Evolutionary conservation across 1,139 yeast genomes (phyloP).

Genomic region (Eremothecium coryli): DNA sequence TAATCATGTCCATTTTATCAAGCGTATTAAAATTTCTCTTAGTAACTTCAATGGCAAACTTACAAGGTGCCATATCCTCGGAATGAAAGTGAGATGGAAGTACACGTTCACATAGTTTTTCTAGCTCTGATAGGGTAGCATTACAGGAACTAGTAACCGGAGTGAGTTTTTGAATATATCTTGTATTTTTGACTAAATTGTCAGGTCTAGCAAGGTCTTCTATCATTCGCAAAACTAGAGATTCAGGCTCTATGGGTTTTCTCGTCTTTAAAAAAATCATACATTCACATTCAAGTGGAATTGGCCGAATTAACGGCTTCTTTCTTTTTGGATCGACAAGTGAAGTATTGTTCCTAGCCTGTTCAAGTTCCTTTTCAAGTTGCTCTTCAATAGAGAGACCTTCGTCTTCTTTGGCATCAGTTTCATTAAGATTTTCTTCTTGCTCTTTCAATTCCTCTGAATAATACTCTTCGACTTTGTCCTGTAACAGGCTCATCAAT

Average conservation of each 20-base stretch:
- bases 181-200: slow-evolving; percentile 41
- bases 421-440: slow-evolving; percentile 22
- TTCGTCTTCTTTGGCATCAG: slow-evolving; percentile 31
- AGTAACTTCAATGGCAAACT: slow-evolving; percentile 76
- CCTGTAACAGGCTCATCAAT: slow-evolving; percentile 51
- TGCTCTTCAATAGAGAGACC: slow-evolving; percentile 64
- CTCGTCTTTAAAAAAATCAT: slow-evolving; percentile 72
- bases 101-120: slow-evolving; percentile 46
- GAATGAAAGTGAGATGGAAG: slow-evolving; percentile 62
- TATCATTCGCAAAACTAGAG: slow-evolving; percentile 56
- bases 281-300: slow-evolving; percentile 77
- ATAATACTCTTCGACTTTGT: slow-evolving; percentile 47
- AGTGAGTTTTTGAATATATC: slow-evolving; percentile 68
- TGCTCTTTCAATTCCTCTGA: slow-evolving; percentile 34
- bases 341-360: slow-evolving; percentile 34
- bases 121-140: slow-evolving; percentile 60
- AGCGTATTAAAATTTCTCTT: slow-evolving; percentile 70
- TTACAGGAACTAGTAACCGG: slow-evolving; percentile 73
- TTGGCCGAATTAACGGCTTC: slow-evolving; percentile 47
- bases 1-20: slow-evolving; percentile 60
- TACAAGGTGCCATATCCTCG: slow-evolving; percentile 40
- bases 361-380: slow-evolving; percentile 58
- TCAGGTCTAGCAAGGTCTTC: slow-evolving; percentile 45
- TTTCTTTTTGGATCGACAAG: slow-evolving; percentile 31
- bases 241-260: slow-evolving; percentile 69